Evolutionary conservation across 2,329 filamentous ascomycete genomes (phyloP).

Genomic region (Neopestalotiopsis sp.): DNA sequence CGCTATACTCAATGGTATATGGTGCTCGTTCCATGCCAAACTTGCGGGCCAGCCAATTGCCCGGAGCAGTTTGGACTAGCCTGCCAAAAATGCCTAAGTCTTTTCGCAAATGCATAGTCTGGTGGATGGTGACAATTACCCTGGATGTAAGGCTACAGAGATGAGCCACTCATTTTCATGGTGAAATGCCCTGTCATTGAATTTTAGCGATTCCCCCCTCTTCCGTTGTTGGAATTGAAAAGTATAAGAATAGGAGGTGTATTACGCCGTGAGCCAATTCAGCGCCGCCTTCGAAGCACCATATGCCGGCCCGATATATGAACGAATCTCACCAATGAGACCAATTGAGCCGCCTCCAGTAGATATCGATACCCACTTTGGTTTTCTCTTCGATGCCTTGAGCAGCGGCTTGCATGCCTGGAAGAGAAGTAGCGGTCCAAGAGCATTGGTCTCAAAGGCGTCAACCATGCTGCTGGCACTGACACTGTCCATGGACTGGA

Average conservation of each 20-base stretch:
- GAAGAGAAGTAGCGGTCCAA: slow-evolving; percentile 36
- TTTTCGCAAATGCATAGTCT: neutral
- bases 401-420: slow-evolving; percentile 39
- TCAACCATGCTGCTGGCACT: slow-evolving; percentile 32
- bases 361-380: slow-evolving; percentile 39
- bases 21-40: slow-evolving; percentile 27
- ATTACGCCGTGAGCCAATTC: slow-evolving; percentile 36
- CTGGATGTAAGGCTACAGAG: slow-evolving; percentile 23
- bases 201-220: neutral
- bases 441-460: slow-evolving; percentile 34
- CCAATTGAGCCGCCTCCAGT: slow-evolving; percentile 33
- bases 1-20: slow-evolving; percentile 27
- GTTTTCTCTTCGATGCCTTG: slow-evolving; percentile 28
- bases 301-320: slow-evolving; percentile 31
- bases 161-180: slow-evolving; percentile 24
- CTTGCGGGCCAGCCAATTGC: slow-evolving; percentile 24
- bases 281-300: slow-evolving; percentile 37
- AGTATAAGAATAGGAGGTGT: neutral
- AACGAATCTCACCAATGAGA: slow-evolving; percentile 25
- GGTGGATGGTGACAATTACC: slow-evolving; percentile 19
- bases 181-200: slow-evolving; percentile 22
- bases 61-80: slow-evolving; percentile 26
- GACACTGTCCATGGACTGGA: slow-evolving; percentile 36
- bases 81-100: slow-evolving; percentile 16
- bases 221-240: neutral